Conservation (phyloP, 768 basidiomycete species). For the Naganishia vaughanmartiniae region DNA sequence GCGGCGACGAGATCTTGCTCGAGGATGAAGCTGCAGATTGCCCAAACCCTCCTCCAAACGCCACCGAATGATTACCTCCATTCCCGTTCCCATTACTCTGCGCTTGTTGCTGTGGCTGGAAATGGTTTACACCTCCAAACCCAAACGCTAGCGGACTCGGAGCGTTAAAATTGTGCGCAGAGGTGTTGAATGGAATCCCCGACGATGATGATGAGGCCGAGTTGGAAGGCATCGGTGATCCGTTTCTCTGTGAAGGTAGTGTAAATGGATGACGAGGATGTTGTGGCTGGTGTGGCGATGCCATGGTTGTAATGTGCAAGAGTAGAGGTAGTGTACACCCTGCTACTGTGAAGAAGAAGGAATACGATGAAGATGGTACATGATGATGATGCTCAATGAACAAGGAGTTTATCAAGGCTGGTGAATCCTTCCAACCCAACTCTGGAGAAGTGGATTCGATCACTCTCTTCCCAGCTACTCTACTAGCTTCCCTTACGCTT, state of each 20-base stretch:
- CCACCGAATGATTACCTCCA: neutral
- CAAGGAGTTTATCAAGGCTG: too few relatives aligned
- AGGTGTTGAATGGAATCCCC: neutral
- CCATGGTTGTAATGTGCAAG: neutral
- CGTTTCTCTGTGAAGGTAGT: neutral
- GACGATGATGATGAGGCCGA: neutral
- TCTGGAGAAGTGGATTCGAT: too few relatives aligned
- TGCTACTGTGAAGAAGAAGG: neutral
- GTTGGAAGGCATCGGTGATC: neutral
- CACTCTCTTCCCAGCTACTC: too few relatives aligned
- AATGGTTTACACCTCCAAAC: neutral
- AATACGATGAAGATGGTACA: neutral
- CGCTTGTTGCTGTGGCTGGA: neutral
- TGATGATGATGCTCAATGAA: neutral
- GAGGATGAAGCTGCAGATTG: neutral
- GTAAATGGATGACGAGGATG: neutral
- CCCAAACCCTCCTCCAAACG: neutral
- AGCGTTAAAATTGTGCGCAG: neutral
- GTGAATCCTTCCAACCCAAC: too few relatives aligned
- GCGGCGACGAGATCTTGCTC: slow-evolving; percentile 4
- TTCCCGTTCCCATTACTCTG: too few relatives aligned
- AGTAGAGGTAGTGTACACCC: neutral
- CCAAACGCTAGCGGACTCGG: slow-evolving; percentile 3
- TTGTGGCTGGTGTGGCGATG: neutral
- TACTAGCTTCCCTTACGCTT: too few relatives aligned